A percentile compares a stretch with the other conserved stretches of the same genome.
Conservation (phyloP, 768 basidiomycete species). For the Naematelia encephala region DNA sequence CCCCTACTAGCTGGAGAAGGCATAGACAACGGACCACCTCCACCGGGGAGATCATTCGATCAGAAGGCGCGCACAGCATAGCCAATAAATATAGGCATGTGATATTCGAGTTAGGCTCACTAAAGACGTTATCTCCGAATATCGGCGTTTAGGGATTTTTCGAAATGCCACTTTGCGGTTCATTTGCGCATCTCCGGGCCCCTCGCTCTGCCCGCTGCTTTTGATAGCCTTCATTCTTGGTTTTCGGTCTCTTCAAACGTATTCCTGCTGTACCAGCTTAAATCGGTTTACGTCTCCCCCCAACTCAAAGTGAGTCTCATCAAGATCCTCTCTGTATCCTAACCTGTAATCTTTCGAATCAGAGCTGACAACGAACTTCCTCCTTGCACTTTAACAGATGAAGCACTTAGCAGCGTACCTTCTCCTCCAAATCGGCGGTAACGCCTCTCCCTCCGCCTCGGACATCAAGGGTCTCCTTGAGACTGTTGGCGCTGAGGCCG, state of each 20-base stretch:
- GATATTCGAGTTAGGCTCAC: background rate
- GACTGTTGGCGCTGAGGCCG: slow-evolving; percentile 82
- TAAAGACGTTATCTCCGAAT: background rate
- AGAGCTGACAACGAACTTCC: background rate
- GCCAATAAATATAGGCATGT: background rate
- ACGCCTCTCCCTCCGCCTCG: slow-evolving; percentile 73
- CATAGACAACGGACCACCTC: background rate
- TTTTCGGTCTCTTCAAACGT: slow-evolving; percentile 13
- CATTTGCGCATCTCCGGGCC: background rate
- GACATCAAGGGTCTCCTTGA: slow-evolving; percentile 85
- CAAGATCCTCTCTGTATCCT: no score
- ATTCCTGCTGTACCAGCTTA: slow-evolving; percentile 29
- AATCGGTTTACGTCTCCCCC: slow-evolving; percentile 27
- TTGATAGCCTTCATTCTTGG: background rate
- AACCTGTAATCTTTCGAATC: background rate
- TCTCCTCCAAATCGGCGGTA: slow-evolving; percentile 92
- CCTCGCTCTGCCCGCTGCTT: background rate
- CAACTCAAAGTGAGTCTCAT: slow-evolving; percentile 4
- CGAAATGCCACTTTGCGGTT: background rate
- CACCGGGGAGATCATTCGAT: no score
- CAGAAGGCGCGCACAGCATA: no score
- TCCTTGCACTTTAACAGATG: slow-evolving; percentile 35
- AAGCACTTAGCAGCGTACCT: slow-evolving; percentile 83
- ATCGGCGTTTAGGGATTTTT: background rate
- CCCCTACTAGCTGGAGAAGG: no score